Base-by-base conservation (phyloP, 805 yeast species). In the Nakazawaea ambrosiae region DNA sequence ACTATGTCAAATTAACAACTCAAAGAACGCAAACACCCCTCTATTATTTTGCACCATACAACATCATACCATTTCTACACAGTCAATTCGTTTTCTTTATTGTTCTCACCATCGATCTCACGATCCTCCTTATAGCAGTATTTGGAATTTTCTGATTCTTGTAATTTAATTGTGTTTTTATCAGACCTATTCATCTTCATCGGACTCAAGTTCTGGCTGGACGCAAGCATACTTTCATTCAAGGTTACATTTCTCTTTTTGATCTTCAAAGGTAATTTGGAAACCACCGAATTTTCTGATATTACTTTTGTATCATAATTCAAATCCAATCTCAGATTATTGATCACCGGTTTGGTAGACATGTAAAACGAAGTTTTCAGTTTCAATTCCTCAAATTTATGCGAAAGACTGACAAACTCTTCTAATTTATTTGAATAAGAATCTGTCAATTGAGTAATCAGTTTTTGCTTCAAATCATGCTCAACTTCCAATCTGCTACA, bases 301-400 rank as follows among this genome's bases (percentile, higher is more conserved):
- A n/a, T n/a, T n/a, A n/a, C n/a, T n/a, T n/a, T n/a, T n/a, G n/a
- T n/a, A n/a, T 9, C 4, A 17, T 27, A 18, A 4, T 16, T 26
- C 18, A 38, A 18, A n/a, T 39, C 42, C 24, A 39, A 39, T 17
- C 25, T 39, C 16, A 31, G 31, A 23, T 34, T 20, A 15, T 39
- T 39, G 20, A 39, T 16, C 5, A 34, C 14, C 10, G 33, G 33
- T 22, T 18, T 34, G 15, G 27, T 2, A 10, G 31, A 22, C 9
- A 34, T 9, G 26, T 14, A 30, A 6, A 22, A 26, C 3, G 30
- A 29, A 9, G 42, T 39, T 22, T 39, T 31, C 27, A 22, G 26
- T 31, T 34, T 31, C 26, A 39, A 34, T 15, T 24, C 35, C 15
- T 39, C 35, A 17, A 25, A 39, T 17, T 20, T 39, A 4, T 20